Percentiles rank a stretch among this genome's conserved stretches.
These are phyloP conservation scores for Ophiostoma sp. DNA, from an alignment of 2,329 filamentous ascomycete genomes.

Conservation along the genomic window DNA sequence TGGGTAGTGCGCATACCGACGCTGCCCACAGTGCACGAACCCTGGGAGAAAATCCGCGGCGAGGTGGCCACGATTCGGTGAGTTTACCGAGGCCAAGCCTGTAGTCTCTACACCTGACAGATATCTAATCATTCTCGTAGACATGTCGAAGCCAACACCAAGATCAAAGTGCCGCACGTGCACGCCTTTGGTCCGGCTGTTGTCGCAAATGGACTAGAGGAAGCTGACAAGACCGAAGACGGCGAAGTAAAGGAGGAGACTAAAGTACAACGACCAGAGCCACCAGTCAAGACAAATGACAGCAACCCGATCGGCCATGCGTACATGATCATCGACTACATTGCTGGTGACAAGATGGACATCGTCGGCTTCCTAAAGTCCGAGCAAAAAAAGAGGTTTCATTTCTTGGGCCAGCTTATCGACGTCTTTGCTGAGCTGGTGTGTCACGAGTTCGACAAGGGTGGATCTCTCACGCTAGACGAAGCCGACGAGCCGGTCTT, in stretches of 20 bases:
- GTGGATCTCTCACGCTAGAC: background rate
- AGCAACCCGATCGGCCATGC: constrained; percentile 5
- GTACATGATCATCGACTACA: constrained; percentile 6
- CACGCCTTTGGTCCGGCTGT: constrained; percentile 7
- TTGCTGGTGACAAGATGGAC: background rate
- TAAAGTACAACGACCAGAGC: background rate
- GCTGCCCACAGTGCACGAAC: background rate
- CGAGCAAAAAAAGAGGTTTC: background rate
- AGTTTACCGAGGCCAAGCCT: background rate
- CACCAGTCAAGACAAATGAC: background rate
- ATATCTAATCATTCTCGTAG: background rate
- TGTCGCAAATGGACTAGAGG: background rate
- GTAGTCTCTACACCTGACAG: background rate
- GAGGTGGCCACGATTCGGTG: constrained; percentile 10
- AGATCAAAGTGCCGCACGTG: constrained; percentile 11
- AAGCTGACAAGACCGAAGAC: background rate
- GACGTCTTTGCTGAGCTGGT: constrained; percentile 7
- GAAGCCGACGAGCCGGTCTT: background rate
- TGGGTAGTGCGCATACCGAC: constrained; percentile 5
- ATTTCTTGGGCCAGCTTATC: background rate
- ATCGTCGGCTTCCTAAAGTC: background rate
- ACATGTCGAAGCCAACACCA: background rate
- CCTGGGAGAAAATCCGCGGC: constrained; percentile 5
- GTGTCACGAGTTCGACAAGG: background rate
- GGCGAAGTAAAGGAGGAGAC: background rate